Percentiles rank a stretch among this genome's conserved stretches.
Conservation (phyloP, 148 eudicot genomes). For the Nepenthes mirabilis region DNA sequence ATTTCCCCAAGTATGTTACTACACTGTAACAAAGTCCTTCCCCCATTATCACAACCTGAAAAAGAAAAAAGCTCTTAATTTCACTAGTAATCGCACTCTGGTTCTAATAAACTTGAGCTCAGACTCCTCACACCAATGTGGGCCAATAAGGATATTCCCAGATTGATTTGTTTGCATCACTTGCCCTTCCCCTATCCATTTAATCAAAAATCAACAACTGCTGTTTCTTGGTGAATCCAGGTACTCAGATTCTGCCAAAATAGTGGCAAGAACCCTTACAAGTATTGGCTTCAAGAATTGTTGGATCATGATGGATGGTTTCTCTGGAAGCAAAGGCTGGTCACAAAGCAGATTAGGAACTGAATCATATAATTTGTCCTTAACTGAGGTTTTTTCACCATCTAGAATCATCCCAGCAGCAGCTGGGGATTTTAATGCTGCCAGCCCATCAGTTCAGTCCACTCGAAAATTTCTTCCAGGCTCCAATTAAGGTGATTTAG, state of each 20-base stretch:
- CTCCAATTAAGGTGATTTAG: slow-evolving; percentile 26
- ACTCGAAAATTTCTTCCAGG: slow-evolving; percentile 50
- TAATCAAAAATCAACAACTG: no score
- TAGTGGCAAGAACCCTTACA: slow-evolving; percentile 65
- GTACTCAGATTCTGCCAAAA: slow-evolving; percentile 73
- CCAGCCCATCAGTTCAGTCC: slow-evolving; percentile 33
- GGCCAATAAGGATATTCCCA: no score
- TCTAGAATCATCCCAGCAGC: slow-evolving; percentile 58
- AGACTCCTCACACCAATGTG: no score
- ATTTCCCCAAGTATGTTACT: neutral
- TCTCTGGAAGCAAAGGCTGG: slow-evolving; percentile 91
- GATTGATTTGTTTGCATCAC: no score
- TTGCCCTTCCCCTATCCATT: no score
- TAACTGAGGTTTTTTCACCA: slow-evolving; percentile 63
- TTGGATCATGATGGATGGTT: slow-evolving; percentile 77
- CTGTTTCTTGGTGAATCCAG: slow-evolving; percentile 17
- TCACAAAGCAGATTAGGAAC: slow-evolving; percentile 72
- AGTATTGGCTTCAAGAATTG: slow-evolving; percentile 65
- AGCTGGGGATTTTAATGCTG: slow-evolving; percentile 38
- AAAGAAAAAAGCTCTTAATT: neutral
- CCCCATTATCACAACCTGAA: neutral
- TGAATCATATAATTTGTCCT: slow-evolving; percentile 55
- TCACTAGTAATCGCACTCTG: neutral
- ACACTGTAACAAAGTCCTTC: neutral
- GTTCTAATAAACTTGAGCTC: neutral